Conservation (phyloP, 2,329 filamentous ascomycete species). For the Arthrobotrys iridis region DNA sequence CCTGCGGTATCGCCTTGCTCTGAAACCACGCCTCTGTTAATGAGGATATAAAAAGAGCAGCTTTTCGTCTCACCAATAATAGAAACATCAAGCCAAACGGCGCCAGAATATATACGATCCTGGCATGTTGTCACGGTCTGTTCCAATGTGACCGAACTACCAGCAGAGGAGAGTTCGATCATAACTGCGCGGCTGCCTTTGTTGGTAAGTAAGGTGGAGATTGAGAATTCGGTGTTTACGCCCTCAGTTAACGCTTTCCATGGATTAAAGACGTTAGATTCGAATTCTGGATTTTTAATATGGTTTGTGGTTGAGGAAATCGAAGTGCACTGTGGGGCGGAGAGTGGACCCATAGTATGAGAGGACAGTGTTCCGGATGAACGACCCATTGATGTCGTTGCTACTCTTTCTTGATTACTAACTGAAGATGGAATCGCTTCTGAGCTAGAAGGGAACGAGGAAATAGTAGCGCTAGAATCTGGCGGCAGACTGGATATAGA, state of each 20-base stretch:
- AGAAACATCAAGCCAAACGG: constrained; percentile 3
- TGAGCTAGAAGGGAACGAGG: background rate
- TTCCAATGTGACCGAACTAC: background rate
- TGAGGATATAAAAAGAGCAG: constrained; percentile 18
- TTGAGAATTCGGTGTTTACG: background rate
- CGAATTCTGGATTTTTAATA: constrained; percentile 28
- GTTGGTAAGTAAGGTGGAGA: background rate
- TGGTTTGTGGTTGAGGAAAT: constrained; percentile 8
- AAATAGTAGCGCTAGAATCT: background rate
- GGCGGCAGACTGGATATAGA: background rate
- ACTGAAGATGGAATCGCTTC: background rate
- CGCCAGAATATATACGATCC: constrained; percentile 17
- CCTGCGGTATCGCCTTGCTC: constrained; percentile 3
- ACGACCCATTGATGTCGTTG: no score
- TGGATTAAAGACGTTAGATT: constrained; percentile 5
- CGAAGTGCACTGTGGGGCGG: constrained; percentile 20
- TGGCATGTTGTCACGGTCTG: constrained; percentile 28
- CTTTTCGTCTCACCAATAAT: background rate
- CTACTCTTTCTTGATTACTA: no score
- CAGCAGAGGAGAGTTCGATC: background rate
- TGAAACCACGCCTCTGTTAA: background rate
- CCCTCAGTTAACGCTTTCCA: constrained; percentile 13
- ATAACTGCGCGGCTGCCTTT: constrained; percentile 4
- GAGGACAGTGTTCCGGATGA: background rate
- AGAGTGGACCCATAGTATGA: background rate